Base-by-base conservation (phyloP, 2,329 filamentous ascomycete genomes). In the Fusarium oxysporum region DNA sequence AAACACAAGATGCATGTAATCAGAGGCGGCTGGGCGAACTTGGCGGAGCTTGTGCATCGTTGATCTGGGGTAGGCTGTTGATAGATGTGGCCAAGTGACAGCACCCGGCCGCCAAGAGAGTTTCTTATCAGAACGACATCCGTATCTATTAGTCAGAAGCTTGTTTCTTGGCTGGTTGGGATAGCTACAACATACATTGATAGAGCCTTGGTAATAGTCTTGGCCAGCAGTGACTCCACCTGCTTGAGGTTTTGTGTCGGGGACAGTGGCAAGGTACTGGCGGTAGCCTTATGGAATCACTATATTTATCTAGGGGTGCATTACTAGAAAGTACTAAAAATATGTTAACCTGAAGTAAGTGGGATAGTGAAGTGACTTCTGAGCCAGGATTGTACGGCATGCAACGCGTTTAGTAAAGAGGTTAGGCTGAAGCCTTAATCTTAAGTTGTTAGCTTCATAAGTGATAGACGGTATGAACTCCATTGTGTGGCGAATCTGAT, bases 51-150 rank as follows among this genome's bases (percentile, higher is more conserved):
- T 71, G 62, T 44, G 68, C 51, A 54, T 25, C 23, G 68, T 54
- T 63, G 38, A 71, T 71, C 68, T 21, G 68, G 68, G 68, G 68
- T 71, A 68, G 57, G 41, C 30, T 21, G 21, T 28, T 41, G 21
- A 56, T 43, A 37, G 33, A 57, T 51, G 65, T 47, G 35, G 64
- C 66, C 57, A 69, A 69, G 64, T 55, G 32, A 21, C 37, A 33
- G 25, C 35, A 43, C 41, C 23, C 43, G 41, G 21, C 25, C 25
- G 51, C 64, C 64, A 67, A 67, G 65, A 43, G 30, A 53, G 12
- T 54, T 43, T 23, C 48, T 32, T 41, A 33, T 38, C 30, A n/a
- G 14, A 37, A 25, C 14, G 9, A n/a, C 28, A 43, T 60, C 10
- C 30, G 13, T 51, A 9, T 56, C 23, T 21, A 14, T 25, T 55